Conservation (phyloP, 1,284 basidiomycete species). For the Xerocomus amazonicus region DNA sequence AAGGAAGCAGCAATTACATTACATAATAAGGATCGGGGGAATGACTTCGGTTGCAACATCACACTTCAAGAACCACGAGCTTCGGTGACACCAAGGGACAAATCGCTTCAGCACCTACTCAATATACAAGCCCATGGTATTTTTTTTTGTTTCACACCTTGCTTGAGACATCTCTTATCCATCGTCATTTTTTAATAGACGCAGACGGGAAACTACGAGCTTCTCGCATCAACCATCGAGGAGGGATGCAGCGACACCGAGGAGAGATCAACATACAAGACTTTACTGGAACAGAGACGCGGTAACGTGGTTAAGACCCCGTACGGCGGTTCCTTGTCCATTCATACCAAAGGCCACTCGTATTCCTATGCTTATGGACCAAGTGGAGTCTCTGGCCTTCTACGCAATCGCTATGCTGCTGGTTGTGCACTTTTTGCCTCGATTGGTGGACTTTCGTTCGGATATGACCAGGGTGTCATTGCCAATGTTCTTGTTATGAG, state of each 20-base stretch:
- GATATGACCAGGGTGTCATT: slow-evolving; percentile 75
- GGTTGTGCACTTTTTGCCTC: slow-evolving; percentile 69
- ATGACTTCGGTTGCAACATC: no score
- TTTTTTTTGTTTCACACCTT: no score
- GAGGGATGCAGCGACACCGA: no score
- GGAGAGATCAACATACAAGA: slow-evolving; percentile 12
- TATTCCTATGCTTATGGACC: slow-evolving; percentile 72
- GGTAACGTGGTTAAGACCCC: slow-evolving; percentile 22
- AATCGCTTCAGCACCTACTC: no score
- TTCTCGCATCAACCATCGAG: slow-evolving; percentile 6
- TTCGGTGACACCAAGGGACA: no score
- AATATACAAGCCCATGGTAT: slow-evolving; percentile 21
- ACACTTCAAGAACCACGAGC: no score
- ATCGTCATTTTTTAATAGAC: slow-evolving; percentile 8
- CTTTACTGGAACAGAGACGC: slow-evolving; percentile 17
- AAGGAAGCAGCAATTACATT: no score
- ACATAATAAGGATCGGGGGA: no score
- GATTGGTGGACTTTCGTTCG: slow-evolving; percentile 76
- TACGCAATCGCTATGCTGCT: slow-evolving; percentile 58
- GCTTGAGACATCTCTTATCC: no score
- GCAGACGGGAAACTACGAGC: slow-evolving; percentile 16
- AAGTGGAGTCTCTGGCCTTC: slow-evolving; percentile 56
- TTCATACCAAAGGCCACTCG: slow-evolving; percentile 38
- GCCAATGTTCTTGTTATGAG: slow-evolving; percentile 83
- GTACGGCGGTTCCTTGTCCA: slow-evolving; percentile 32